phyloP scores from a whole-genome alignment of 495 filamentous ascomycete species.

The Lasiosphaeria hispida region DNA sequence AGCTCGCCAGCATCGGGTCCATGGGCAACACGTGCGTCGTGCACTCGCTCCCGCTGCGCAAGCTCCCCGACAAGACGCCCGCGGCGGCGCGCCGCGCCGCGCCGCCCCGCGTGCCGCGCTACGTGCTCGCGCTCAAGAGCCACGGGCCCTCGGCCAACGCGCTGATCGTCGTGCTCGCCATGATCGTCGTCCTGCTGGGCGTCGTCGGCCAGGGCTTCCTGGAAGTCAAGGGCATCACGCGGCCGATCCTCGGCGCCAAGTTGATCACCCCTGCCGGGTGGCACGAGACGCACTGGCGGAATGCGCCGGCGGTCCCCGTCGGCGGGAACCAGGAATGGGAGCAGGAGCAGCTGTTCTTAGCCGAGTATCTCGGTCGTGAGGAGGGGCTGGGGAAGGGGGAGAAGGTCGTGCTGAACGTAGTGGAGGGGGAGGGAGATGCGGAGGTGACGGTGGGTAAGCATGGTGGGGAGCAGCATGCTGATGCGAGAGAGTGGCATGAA shows the following conservation, averaged over 20 bases:
- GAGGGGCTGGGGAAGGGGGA: slow-evolving; percentile 1
- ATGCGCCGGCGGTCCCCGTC: neutral
- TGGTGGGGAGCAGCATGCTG: slow-evolving; percentile 41
- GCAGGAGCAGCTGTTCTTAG: neutral
- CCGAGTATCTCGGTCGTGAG: slow-evolving; percentile 11
- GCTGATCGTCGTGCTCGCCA: slow-evolving; percentile 47
- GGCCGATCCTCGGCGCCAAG: slow-evolving; percentile 52
- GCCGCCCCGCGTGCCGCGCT: slow-evolving; percentile 51
- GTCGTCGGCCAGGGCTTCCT: slow-evolving; percentile 64
- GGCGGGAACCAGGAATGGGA: neutral
- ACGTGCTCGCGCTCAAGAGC: slow-evolving; percentile 63
- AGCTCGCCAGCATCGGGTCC: slow-evolving; percentile 74
- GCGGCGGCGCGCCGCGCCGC: slow-evolving; percentile 42
- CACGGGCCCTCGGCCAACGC: slow-evolving; percentile 45
- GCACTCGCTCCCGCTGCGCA: slow-evolving; percentile 72
- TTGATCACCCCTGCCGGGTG: slow-evolving; percentile 26
- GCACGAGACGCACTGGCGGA: slow-evolving; percentile 5
- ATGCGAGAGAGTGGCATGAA: slow-evolving; percentile 63
- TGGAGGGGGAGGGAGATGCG: slow-evolving; percentile 18
- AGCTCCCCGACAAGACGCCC: slow-evolving; percentile 43
- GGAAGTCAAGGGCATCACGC: slow-evolving; percentile 61
- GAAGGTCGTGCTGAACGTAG: slow-evolving; percentile 18
- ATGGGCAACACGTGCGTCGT: slow-evolving; percentile 83
- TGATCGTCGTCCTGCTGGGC: slow-evolving; percentile 55
- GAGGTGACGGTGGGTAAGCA: slow-evolving; percentile 41